These are phyloP conservation scores for Aspergillus nidulans DNA, from an alignment of 495 filamentous ascomycete species.

Conservation along the genomic window DNA sequence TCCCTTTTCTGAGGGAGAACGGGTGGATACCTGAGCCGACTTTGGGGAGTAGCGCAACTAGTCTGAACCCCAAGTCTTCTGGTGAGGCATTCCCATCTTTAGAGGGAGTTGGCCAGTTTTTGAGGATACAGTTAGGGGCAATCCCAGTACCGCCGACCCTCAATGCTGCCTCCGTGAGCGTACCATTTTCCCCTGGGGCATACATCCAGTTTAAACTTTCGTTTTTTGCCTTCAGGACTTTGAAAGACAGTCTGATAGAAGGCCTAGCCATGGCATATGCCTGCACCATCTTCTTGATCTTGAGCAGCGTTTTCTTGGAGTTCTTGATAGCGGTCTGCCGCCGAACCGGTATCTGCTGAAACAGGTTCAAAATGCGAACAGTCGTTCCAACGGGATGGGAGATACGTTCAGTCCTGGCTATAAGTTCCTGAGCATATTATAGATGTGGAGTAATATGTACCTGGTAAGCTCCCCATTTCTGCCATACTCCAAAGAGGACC, in stretches of 20 bases:
- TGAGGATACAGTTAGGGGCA: conserved; percentile 49
- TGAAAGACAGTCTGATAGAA: conserved; percentile 59
- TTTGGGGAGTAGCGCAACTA: conserved; percentile 60
- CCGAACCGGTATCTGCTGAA: conserved; percentile 70
- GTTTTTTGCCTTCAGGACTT: conserved; percentile 58
- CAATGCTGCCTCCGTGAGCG: conserved; percentile 59
- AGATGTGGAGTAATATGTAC: conserved; percentile 19
- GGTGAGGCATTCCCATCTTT: background rate
- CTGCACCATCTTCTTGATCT: conserved; percentile 65
- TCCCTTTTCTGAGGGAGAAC: background rate
- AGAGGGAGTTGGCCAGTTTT: conserved; percentile 20
- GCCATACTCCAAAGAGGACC: conserved; percentile 46
- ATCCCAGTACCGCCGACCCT: conserved; percentile 68
- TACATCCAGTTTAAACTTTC: conserved; percentile 68
- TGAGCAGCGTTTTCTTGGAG: conserved; percentile 54
- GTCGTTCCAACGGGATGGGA: conserved; percentile 78
- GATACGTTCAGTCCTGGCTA: conserved; percentile 35
- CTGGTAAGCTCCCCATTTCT: conserved; percentile 46
- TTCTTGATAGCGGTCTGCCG: conserved; percentile 60
- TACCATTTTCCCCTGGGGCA: conserved; percentile 52
- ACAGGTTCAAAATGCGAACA: conserved; percentile 62
- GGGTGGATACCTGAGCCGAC: conserved; percentile 42
- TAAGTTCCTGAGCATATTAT: background rate
- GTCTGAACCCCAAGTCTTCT: conserved; percentile 21
- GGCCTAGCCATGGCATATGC: conserved; percentile 73